Evolutionary conservation across 305 asterid genomes (phyloP).

Genomic region (Solanum chacoense): DNA sequence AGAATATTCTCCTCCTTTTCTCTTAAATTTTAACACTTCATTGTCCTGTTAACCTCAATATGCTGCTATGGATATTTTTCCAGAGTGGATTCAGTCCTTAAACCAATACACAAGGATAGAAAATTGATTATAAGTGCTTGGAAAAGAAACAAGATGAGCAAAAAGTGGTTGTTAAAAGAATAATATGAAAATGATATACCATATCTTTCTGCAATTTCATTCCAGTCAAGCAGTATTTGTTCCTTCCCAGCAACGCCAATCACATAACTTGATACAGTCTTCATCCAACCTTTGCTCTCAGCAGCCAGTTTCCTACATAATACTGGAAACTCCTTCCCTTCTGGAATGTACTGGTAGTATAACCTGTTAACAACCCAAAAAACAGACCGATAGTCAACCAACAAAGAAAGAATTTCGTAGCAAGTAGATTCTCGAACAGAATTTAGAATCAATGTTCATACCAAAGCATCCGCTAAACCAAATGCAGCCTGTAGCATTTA

Average conservation of each 20-base stretch:
- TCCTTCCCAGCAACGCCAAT: slow-evolving; percentile 31
- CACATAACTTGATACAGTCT: slow-evolving; percentile 23
- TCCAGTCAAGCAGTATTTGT: slow-evolving; percentile 85
- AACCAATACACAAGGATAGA: not conserved
- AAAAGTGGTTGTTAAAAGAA: not conserved
- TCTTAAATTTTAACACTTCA: not conserved
- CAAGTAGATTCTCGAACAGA: not conserved
- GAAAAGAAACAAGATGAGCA: not conserved
- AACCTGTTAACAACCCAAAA: slow-evolving; percentile 37
- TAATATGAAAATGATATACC: slow-evolving; percentile 36
- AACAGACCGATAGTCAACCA: not conserved
- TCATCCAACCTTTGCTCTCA: slow-evolving; percentile 42
- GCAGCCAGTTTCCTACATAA: slow-evolving; percentile 54
- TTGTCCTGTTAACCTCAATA: not conserved
- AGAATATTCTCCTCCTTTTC: not conserved
- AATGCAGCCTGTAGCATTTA: not conserved
- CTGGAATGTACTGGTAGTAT: slow-evolving; percentile 83
- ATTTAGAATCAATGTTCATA: not conserved
- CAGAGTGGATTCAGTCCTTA: not conserved
- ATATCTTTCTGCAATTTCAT: slow-evolving; percentile 66
- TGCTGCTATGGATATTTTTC: not conserved
- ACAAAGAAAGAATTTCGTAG: not conserved
- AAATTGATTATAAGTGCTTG: not conserved
- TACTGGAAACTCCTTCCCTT: slow-evolving; percentile 88
- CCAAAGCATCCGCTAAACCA: not conserved